These are phyloP conservation scores for Nicotiana knightiana DNA, from an alignment of 257 asterid genomes.

Conservation along the genomic window DNA sequence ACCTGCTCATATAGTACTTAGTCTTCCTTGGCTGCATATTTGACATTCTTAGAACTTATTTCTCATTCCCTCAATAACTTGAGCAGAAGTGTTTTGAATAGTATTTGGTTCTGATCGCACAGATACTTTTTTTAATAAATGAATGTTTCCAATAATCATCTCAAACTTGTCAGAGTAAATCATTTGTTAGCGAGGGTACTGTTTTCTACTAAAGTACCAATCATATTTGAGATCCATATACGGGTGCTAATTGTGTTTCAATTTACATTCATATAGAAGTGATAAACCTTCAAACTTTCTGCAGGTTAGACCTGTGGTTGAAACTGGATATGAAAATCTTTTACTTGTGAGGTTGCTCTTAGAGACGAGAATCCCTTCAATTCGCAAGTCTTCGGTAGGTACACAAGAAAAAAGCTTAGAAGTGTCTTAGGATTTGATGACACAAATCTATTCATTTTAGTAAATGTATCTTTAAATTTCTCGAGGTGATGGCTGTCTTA, in stretches of 20 bases:
- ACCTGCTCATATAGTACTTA: neutral
- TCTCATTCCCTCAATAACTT: neutral
- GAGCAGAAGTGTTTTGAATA: neutral
- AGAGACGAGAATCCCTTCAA: constrained; percentile 66
- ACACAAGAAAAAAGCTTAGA: constrained; percentile 8
- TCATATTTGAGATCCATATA: neutral
- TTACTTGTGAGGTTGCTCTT: constrained; percentile 83
- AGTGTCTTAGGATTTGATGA: neutral
- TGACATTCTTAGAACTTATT: neutral
- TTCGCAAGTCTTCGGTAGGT: constrained; percentile 81
- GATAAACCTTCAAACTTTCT: constrained; percentile 19
- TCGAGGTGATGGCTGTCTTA: constrained; percentile 19
- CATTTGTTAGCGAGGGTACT: neutral
- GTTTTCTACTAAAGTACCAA: neutral
- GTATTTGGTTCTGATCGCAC: neutral
- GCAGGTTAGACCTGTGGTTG: constrained; percentile 97
- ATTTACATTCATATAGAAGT: neutral
- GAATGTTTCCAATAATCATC: neutral
- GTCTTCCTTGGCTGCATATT: neutral
- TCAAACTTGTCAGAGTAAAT: neutral
- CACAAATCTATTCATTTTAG: neutral
- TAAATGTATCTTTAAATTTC: constrained; percentile 11
- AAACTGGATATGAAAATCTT: constrained; percentile 88
- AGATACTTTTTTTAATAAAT: neutral
- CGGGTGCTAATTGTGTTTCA: neutral